Conservation (phyloP, 805 yeast species). For the Sugiyamaella qingdaonensis region DNA sequence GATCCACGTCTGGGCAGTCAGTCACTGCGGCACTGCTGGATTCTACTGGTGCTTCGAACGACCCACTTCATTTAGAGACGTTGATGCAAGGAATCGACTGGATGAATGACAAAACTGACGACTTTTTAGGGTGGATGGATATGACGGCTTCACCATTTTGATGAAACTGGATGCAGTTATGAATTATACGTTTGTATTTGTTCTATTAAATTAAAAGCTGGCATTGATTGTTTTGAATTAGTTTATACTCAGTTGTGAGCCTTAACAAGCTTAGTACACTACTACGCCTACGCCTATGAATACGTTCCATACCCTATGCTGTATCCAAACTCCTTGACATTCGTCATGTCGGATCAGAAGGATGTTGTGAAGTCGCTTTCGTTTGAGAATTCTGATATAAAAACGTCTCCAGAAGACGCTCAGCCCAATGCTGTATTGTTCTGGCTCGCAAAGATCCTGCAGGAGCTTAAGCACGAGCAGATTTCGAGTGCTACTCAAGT, state of each 20-base stretch:
- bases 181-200: not conserved
- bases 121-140: conserved; percentile 91
- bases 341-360: not conserved
- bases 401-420: conserved; percentile 15
- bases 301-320: too few relatives aligned
- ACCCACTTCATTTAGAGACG: conserved; percentile 27
- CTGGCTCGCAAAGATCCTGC: conserved; percentile 17
- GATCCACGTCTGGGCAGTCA: not conserved
- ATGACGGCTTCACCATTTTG: conserved; percentile 16
- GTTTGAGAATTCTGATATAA: conserved; percentile 11
- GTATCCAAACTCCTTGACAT: not conserved
- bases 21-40: conserved; percentile 19
- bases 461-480: conserved; percentile 1
- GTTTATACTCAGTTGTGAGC: too few relatives aligned
- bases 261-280: too few relatives aligned
- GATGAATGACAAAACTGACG: conserved; percentile 80
- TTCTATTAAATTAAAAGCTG: not conserved
- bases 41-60: conserved; percentile 26
- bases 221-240: too few relatives aligned
- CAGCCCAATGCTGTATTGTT: conserved; percentile 16
- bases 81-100: conserved; percentile 71
- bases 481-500: conserved; percentile 16
- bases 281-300: too few relatives aligned
- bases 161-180: not conserved
- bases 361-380: conserved; percentile 4